Percentiles rank a stretch among this genome's conserved stretches.
phyloP scores from a whole-genome alignment of 1,284 basidiomycete genomes.

The Jaminaea rosea region DNA sequence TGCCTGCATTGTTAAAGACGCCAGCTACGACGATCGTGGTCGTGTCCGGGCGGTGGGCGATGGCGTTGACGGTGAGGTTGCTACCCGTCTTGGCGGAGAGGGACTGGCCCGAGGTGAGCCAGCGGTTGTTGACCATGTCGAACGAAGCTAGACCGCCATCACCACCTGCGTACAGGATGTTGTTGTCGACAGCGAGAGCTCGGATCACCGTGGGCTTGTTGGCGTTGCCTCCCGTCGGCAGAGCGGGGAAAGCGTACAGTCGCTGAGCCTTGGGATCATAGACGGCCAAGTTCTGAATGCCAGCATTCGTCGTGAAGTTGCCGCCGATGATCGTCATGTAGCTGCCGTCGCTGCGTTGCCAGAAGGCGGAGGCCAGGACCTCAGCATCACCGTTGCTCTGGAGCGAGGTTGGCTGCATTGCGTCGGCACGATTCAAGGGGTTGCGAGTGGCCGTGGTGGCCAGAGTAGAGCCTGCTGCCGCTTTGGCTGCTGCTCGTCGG shows the following conservation, averaged over 20 bases:
- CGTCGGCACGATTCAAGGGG: slow-evolving; percentile 21
- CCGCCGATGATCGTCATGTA: slow-evolving; percentile 71
- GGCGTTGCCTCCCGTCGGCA: slow-evolving; percentile 5
- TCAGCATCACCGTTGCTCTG: slow-evolving; percentile 62
- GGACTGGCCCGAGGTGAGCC: slow-evolving; percentile 25
- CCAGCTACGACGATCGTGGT: slow-evolving; percentile 72
- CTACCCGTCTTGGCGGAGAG: slow-evolving; percentile 13
- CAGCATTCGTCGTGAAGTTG: slow-evolving; percentile 64
- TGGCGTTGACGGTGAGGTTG: slow-evolving; percentile 63
- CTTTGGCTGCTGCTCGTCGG: slow-evolving; percentile 5
- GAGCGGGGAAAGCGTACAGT: slow-evolving; percentile 54
- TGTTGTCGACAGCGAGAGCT: slow-evolving; percentile 48
- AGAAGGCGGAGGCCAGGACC: slow-evolving; percentile 77
- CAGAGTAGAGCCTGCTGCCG: too few species aligned
- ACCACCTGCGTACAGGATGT: slow-evolving; percentile 36
- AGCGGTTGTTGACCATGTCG: slow-evolving; percentile 24
- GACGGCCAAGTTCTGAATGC: slow-evolving; percentile 59
- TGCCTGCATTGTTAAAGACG: slow-evolving; percentile 70
- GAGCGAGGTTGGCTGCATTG: slow-evolving; percentile 45
- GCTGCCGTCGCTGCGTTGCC: slow-evolving; percentile 59
- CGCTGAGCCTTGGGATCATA: slow-evolving; percentile 56
- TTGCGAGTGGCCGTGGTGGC: too few species aligned
- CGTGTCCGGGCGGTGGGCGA: slow-evolving; percentile 61
- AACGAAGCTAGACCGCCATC: slow-evolving; percentile 35
- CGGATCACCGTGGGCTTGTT: slow-evolving; percentile 57